Evolutionary conservation across 371 early-diverging fungal species (phyloP).

Genomic region (Mortierella sp.): DNA sequence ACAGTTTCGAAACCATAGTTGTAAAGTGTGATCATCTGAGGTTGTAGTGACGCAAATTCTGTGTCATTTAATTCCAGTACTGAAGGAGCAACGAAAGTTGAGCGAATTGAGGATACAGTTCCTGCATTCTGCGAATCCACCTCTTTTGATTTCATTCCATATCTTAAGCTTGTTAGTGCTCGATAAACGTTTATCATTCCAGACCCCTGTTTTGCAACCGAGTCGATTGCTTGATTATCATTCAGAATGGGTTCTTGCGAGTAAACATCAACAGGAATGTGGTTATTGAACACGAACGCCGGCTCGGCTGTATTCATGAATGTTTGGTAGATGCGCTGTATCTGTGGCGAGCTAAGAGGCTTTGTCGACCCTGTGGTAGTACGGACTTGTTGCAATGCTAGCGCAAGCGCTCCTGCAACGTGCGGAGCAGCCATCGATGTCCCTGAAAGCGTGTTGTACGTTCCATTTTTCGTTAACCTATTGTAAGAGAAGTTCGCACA

Average conservation of each 20-base stretch:
- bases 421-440: constrained; percentile 72
- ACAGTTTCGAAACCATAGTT: constrained; percentile 24
- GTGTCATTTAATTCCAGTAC: constrained; percentile 46
- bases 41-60: neutral
- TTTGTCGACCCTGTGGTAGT: neutral
- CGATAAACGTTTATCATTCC: constrained; percentile 38
- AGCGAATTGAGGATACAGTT: constrained; percentile 5
- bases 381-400: constrained; percentile 40
- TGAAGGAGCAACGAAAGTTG: constrained; percentile 27
- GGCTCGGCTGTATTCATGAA: constrained; percentile 40
- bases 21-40: constrained; percentile 26
- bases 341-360: neutral
- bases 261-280: constrained; percentile 8
- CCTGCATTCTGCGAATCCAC: neutral
- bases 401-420: constrained; percentile 68
- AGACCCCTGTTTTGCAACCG: constrained; percentile 40
- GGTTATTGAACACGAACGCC: constrained; percentile 16
- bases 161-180: constrained; percentile 20
- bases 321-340: constrained; percentile 22
- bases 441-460: constrained; percentile 56
- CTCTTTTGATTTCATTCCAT: neutral
- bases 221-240: constrained; percentile 6
- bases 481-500: neutral
- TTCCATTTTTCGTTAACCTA: constrained; percentile 32
- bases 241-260: neutral